Base-by-base conservation (phyloP, 192 early-diverging fungal genomes). In the Dissophora globulifera region DNA sequence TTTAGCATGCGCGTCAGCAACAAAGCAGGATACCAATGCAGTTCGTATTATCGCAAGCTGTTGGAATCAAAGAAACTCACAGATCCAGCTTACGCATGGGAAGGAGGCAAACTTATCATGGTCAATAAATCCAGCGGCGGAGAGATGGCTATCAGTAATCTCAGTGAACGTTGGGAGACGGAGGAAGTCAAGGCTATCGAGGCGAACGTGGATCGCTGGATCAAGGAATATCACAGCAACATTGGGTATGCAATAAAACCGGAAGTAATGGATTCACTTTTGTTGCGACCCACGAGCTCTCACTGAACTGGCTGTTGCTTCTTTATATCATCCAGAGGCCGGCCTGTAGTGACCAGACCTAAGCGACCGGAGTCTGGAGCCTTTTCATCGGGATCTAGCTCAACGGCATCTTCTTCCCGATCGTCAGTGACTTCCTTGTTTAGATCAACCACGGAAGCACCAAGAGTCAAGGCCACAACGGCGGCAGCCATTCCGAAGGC, bases 21-120 rank as follows among this genome's bases (percentile, higher is more conserved):
- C 33, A 78, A 83, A 58, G 86, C 85, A n/a, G 86, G 86, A 45
- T 87, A 87, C 46, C 84, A 85, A 41, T 87, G 86, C 38, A 87
- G 85, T 57, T 78, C 81, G 20, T 84, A 87, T 41, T 87, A 87
- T 46, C 76, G 86, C 1, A 85, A 83, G 30, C 58, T 87, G 0
- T 51, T 87, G 16, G 68, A 78, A 26, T 65, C 69, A 7, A 78
- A 76, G 3, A 81, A 49, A 22, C 40, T 87, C 1, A 71, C 68
- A 0, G 86, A 87, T 42, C 82, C 82, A 19, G 78, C 82, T 4
- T 87, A 87, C 58, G 64, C 62, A 7, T 76, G 78, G 27, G 79
- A 79, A 25, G 72, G 78, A 40, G 86, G 86, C 11, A 85, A 85
- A 33, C 40, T 87, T 16, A 66, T 83, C 15, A 81, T 80, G 78